These are phyloP conservation scores for Wickerhamomyces bovis DNA, from an alignment of 805 yeast species.

Conservation along the genomic window DNA sequence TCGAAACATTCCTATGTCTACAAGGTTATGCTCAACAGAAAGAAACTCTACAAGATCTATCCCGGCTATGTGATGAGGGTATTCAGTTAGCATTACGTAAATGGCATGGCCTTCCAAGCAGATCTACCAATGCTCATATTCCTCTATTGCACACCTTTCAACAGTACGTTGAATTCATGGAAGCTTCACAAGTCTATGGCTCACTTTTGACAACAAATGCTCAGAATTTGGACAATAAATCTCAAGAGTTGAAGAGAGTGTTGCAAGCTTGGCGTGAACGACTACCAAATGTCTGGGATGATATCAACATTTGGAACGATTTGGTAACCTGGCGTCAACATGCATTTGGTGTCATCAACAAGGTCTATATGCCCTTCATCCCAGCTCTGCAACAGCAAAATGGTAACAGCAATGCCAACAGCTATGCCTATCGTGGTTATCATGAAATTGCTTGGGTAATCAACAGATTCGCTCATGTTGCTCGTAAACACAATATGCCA, in stretches of 20 bases:
- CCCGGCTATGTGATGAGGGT: slow-evolving; percentile 90
- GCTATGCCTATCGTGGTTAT: slow-evolving; percentile 95
- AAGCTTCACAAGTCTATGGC: slow-evolving; percentile 90
- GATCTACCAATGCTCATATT: slow-evolving; percentile 76
- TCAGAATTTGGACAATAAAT: slow-evolving; percentile 84
- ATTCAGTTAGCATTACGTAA: slow-evolving; percentile 85
- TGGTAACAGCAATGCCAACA: slow-evolving; percentile 67
- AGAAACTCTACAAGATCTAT: slow-evolving; percentile 77
- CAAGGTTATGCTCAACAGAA: slow-evolving; percentile 93
- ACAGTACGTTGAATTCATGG: slow-evolving; percentile 95
- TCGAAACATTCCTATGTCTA: slow-evolving; percentile 87
- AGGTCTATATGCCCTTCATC: slow-evolving; percentile 87
- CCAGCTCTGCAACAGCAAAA: slow-evolving; percentile 74
- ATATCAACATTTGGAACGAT: slow-evolving; percentile 96
- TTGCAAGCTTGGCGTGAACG: slow-evolving; percentile 98
- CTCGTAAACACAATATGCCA: slow-evolving; percentile 93
- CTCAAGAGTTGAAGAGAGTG: slow-evolving; percentile 91
- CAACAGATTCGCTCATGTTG: slow-evolving; percentile 96
- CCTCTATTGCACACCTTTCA: slow-evolving; percentile 92
- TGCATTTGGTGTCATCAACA: slow-evolving; percentile 93
- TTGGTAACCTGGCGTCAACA: slow-evolving; percentile 98
- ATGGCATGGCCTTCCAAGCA: slow-evolving; percentile 84
- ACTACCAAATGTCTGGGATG: slow-evolving; percentile 95
- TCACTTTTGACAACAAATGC: slow-evolving; percentile 86
- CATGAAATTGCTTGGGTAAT: slow-evolving; percentile 99